phyloP scores from a whole-genome alignment of 1,139 yeast genomes.

The Sugiyamaella novakii region DNA sequence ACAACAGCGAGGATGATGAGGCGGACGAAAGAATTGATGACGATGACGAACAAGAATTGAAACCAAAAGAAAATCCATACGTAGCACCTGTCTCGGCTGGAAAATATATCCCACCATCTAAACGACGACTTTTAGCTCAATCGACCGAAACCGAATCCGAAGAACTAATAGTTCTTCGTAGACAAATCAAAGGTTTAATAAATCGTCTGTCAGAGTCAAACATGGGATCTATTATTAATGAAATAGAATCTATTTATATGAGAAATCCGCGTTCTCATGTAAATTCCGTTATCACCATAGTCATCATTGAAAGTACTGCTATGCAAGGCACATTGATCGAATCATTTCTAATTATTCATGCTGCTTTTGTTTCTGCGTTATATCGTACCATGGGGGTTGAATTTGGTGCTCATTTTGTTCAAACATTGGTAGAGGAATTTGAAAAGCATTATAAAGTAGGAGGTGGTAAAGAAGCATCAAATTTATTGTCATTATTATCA shows the following conservation, averaged over 20 bases:
- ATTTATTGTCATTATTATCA: conserved; percentile 71
- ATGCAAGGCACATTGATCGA: conserved; percentile 70
- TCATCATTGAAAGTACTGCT: conserved; percentile 66
- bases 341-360: conserved; percentile 75
- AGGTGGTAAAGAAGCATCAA: conserved; percentile 61
- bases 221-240: conserved; percentile 65
- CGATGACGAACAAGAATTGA: conserved; percentile 31
- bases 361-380: conserved; percentile 73
- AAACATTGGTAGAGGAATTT: conserved; percentile 70
- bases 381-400: conserved; percentile 80
- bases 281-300: conserved; percentile 64
- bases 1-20: conserved; percentile 37
- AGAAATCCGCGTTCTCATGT: conserved; percentile 76
- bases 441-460: conserved; percentile 44
- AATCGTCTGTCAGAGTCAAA: conserved; percentile 89
- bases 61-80: conserved; percentile 74
- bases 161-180: conserved; percentile 54
- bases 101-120: conserved; percentile 83
- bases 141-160: conserved; percentile 45
- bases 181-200: conserved; percentile 73
- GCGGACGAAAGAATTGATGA: conserved; percentile 50
- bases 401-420: conserved; percentile 86
- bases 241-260: conserved; percentile 63
- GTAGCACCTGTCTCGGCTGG: conserved; percentile 63
- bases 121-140: conserved; percentile 46